Base-by-base conservation (phyloP, 1,139 yeast genomes). In the Candida sanyaensis region DNA sequence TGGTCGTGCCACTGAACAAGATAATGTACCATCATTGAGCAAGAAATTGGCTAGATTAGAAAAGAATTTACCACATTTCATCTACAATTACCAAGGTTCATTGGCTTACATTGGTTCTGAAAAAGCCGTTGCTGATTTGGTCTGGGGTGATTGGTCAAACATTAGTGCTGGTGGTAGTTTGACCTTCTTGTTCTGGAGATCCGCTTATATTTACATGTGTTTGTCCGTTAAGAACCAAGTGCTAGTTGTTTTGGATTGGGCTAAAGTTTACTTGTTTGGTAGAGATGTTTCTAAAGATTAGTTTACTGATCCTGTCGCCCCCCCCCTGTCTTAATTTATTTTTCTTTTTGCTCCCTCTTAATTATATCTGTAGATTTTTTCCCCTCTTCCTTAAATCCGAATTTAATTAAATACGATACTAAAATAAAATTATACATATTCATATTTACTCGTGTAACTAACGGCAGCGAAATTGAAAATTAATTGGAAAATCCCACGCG, bases 161-260 rank as follows among this genome's bases (percentile, higher is more conserved):
- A 78, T 84, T 54, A 83, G 92, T 33, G 75, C 91, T 45, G 95
- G 96, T 53, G 97, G 97, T 60, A 79, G 88, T 39, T 75, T 88
- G 65, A 89, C 97, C 43, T 91, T 86, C 77, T 77, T 88, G 68
- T 86, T 92, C 81, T 92, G 97, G 97, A 86, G 96, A 74, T 85
- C 92, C 34, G 96, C 96, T 42, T 91, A 92, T 71, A 81, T 92
- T 58, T 84, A 89, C 70, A 91, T 91, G 97, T 88, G 95, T 72
- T 84, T 92, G 68, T 84, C 95, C 46, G 84, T 87, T 62, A 85
- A 91, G 73, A 90, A 88, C 77, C 92, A 89, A 78, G 75, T 89
- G 55, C 78, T 90, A 65, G 96, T 91, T 50, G 80, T 84, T 55
- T 73, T 87, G 62, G 97, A 92, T 68, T 91, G 97, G 97, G 64